Percentiles rank a stretch among this genome's conserved stretches.
Conservation (phyloP, 192 early-diverging fungal species). For the Dissophora ornata region DNA sequence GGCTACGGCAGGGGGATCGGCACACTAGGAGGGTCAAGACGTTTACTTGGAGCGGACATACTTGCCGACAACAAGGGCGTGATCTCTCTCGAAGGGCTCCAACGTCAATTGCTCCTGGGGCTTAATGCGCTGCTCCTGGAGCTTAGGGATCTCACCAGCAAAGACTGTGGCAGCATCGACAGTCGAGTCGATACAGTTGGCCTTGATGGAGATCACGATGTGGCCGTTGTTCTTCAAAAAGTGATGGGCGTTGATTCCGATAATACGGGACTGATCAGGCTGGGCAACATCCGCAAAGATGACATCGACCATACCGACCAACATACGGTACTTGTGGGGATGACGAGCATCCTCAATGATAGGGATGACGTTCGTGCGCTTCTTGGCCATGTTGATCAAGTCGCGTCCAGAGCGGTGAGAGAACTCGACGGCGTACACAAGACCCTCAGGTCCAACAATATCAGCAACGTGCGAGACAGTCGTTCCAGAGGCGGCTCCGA, state of each 20-base stretch:
- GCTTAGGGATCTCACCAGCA: conserved; percentile 97
- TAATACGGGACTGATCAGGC: conserved; percentile 99
- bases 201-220: conserved; percentile 99
- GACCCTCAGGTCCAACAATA: conserved; percentile 95
- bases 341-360: conserved; percentile 99
- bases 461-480: conserved; percentile 98
- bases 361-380: conserved; percentile 87
- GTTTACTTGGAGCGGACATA: conserved; percentile 75
- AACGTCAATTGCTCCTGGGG: conserved; percentile 98
- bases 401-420: conserved; percentile 99
- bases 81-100: conserved; percentile 99
- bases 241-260: conserved; percentile 97
- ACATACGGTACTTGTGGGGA: conserved; percentile 98
- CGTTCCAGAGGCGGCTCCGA: conserved; percentile 96
- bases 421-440: conserved; percentile 99
- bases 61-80: conserved; percentile 96
- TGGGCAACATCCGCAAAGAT: conserved; percentile 95
- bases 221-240: conserved; percentile 98
- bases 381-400: conserved; percentile 99
- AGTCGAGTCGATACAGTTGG: conserved; percentile 99
- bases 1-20: no score
- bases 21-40: no score
- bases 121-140: conserved; percentile 87
- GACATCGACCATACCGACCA: conserved; percentile 49
- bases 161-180: conserved; percentile 97